Base-by-base conservation (phyloP, 2,329 filamentous ascomycete species). In the Aureobasidium uvarum region DNA sequence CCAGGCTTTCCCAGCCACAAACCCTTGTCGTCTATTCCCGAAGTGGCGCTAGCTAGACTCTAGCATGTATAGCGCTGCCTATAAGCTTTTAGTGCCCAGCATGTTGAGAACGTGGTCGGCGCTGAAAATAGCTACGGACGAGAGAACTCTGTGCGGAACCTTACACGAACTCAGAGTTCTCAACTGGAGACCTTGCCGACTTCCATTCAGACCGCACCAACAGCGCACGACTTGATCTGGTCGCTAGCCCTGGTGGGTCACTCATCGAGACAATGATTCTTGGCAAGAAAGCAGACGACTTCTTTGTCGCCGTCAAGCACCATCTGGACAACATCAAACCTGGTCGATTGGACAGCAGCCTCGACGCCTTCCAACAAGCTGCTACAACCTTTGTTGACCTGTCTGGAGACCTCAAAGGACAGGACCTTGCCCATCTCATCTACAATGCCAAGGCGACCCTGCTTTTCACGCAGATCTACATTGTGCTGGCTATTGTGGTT, bases 371-470 rank as follows among this genome's bases (percentile, higher is more conserved):
- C 25, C 56, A 60, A 18, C 41, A 48, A 60, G 56, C 56, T 6
- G 56, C 56, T 25, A 60, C 41, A n/a, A 46, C 56, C 10, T 43
- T 60, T 38, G 56, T 60, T 18, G 41, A 60, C 56, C 18, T 60
- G 56, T 60, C 56, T n/a, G 56, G 56, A 33, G 56, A 38, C 8
- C 43, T 60, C 28, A 48, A 46, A 18, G 39, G 41, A 16, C 56
- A 60, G 14, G 56, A 60, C 20, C 45, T 60, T 48, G 56, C 56
- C 25, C 56, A 60, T 11, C 43, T 60, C 16, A 60, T 60, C 56
- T 60, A 60, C 56, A 60, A 60, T 48, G 56, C 56, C 41, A 60
- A 60, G 31, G 56, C 56, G 14, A 60, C 56, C 18, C 31, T 60
- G n/a, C 31, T 60, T 18, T 60, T 60, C 20, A 60, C 56, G 3